These are phyloP conservation scores for Naumovozyma castellii DNA, from an alignment of 805 yeast species.

Conservation along the genomic window DNA sequence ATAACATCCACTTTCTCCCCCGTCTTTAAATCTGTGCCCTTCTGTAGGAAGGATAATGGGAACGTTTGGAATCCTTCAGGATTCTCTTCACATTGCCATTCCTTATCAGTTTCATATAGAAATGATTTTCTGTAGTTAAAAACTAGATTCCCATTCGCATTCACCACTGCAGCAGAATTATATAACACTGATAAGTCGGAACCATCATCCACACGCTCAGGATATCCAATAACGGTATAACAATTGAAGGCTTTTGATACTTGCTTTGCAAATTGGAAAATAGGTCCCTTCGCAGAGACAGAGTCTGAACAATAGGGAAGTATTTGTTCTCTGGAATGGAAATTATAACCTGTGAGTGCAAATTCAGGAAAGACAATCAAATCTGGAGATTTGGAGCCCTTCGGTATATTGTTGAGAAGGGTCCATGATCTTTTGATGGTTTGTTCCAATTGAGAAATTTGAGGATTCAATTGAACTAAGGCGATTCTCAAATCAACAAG, in stretches of 20 bases:
- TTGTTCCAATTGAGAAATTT: constrained; percentile 47
- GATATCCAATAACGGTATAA: constrained; percentile 73
- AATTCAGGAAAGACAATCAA: constrained; percentile 75
- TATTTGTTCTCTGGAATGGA: constrained; percentile 38
- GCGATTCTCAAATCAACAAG: constrained; percentile 49
- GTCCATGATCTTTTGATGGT: constrained; percentile 41
- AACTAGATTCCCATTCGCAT: constrained; percentile 47
- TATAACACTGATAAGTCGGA: constrained; percentile 30
- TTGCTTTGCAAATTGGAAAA: constrained; percentile 47
- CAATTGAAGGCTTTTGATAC: constrained; percentile 45
- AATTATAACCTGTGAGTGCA: constrained; percentile 79
- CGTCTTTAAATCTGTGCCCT: background rate
- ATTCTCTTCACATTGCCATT: constrained; percentile 70
- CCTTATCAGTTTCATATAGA: constrained; percentile 67
- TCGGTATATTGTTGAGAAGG: constrained; percentile 28
- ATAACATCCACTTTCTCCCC: constrained; percentile 10
- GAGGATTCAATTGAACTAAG: constrained; percentile 58
- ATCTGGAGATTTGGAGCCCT: constrained; percentile 37
- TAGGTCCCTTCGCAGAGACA: constrained; percentile 32
- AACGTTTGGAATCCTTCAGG: constrained; percentile 50
- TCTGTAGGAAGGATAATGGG: constrained; percentile 29
- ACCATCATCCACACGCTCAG: constrained; percentile 38
- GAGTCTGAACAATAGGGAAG: constrained; percentile 45
- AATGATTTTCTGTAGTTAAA: constrained; percentile 69
- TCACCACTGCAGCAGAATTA: constrained; percentile 63